phyloP scores from a whole-genome alignment of 208 protist genomes.

The Acanthamoeba culbertsoni region DNA sequence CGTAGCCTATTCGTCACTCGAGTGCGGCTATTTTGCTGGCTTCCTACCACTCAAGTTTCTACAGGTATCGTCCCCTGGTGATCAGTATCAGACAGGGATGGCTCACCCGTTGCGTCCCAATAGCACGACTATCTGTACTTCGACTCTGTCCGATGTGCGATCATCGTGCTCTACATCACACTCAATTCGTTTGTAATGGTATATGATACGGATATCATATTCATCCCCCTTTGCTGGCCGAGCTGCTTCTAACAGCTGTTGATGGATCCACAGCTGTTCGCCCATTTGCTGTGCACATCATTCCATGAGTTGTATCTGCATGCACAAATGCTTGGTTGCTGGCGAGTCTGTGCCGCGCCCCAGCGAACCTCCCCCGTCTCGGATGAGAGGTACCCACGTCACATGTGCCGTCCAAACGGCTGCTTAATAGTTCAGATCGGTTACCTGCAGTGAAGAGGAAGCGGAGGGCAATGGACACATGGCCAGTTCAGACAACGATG shows the following conservation, averaged over 20 bases:
- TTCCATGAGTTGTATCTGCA: constrained; percentile 49
- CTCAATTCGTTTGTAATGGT: constrained; percentile 57
- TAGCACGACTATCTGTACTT: constrained; percentile 50
- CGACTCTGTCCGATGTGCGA: constrained; percentile 45
- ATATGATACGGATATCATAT: too few relatives aligned
- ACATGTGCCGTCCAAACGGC: too few relatives aligned
- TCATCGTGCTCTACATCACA: constrained; percentile 30
- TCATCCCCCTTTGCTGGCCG: not conserved
- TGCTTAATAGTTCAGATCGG: too few relatives aligned
- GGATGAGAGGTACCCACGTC: not conserved
- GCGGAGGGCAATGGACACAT: not conserved
- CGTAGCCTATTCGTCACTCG: constrained; percentile 36
- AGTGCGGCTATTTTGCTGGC: constrained; percentile 55
- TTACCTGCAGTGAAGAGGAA: not conserved
- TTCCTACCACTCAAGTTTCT: constrained; percentile 47
- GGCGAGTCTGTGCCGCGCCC: not conserved
- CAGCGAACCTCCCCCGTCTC: not conserved
- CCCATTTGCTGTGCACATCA: constrained; percentile 10
- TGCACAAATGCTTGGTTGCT: constrained; percentile 47
- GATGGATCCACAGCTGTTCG: not conserved
- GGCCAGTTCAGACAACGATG: not conserved
- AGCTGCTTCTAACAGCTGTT: not conserved
- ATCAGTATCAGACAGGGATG: not conserved
- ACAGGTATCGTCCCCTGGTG: constrained; percentile 2
- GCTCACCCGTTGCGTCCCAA: not conserved